Conservation (phyloP, 176 grass and related monocot species). For the Aegilops umbellulata region DNA sequence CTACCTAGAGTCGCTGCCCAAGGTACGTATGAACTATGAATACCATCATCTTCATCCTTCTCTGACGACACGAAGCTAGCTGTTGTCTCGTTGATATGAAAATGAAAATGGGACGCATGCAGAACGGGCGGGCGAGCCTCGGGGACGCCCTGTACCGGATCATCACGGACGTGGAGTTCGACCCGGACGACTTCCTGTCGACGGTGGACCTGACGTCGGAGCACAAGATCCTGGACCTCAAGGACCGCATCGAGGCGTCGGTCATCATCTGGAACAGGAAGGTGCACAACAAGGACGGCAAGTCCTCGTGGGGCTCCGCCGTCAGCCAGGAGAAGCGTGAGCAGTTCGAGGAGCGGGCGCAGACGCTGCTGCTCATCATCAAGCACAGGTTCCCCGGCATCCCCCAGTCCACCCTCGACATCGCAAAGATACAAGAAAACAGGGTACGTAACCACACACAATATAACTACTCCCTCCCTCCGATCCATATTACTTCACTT, state of each 20-base stretch:
- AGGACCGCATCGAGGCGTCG: slow-evolving; percentile 95
- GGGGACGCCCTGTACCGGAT: slow-evolving; percentile 82
- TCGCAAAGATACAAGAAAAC: slow-evolving; percentile 98
- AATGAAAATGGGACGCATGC: neutral
- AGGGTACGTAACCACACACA: slow-evolving; percentile 36
- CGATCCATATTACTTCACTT: too few relatives aligned
- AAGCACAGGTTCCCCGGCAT: slow-evolving; percentile 95
- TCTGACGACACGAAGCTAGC: too few relatives aligned
- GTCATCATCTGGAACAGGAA: slow-evolving; percentile 98
- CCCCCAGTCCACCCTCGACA: slow-evolving; percentile 78
- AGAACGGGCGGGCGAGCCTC: slow-evolving; percentile 90
- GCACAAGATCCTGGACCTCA: slow-evolving; percentile 97
- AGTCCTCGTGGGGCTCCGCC: slow-evolving; percentile 78
- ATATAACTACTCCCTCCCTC: too few relatives aligned
- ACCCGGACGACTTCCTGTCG: slow-evolving; percentile 81
- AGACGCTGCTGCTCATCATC: slow-evolving; percentile 89
- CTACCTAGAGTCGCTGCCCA: slow-evolving; percentile 80
- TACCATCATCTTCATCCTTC: too few relatives aligned
- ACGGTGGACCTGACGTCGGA: slow-evolving; percentile 84
- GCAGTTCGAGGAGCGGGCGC: slow-evolving; percentile 95
- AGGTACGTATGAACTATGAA: slow-evolving; percentile 34
- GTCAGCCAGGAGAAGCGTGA: slow-evolving; percentile 94
- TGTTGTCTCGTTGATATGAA: too few relatives aligned
- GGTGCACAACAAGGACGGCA: slow-evolving; percentile 91
- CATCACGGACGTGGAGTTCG: slow-evolving; percentile 88